Conservation (phyloP, 208 protist genomes). For the Wallacemonas sp. region DNA sequence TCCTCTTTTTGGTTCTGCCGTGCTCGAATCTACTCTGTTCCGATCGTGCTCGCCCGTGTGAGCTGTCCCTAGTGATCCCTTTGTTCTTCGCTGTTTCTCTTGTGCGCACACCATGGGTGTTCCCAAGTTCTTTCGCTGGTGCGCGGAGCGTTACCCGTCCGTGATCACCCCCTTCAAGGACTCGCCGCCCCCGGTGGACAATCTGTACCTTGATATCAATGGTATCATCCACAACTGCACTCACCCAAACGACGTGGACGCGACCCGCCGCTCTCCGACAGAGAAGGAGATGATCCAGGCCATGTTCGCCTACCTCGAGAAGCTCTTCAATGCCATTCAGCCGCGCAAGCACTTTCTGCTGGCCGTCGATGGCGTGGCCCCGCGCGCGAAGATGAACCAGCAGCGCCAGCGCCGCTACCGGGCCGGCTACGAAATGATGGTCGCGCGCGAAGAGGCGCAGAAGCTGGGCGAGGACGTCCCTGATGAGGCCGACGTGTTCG, state of each 20-base stretch:
- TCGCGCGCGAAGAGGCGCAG: slow-evolving; percentile 75
- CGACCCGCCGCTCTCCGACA: slow-evolving; percentile 73
- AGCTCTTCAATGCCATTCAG: slow-evolving; percentile 95
- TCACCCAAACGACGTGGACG: slow-evolving; percentile 94
- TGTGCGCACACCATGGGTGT: slow-evolving; percentile 80
- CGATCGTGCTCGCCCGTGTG: slow-evolving; percentile 4
- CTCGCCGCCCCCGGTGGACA: slow-evolving; percentile 95
- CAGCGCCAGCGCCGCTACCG: slow-evolving; percentile 97
- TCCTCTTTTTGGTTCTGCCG: slow-evolving; percentile 18
- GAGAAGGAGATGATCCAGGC: slow-evolving; percentile 96
- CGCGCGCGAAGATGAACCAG: slow-evolving; percentile 99
- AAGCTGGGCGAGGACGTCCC: slow-evolving; percentile 68
- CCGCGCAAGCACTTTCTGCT: slow-evolving; percentile 97
- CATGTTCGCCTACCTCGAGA: slow-evolving; percentile 98
- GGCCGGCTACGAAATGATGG: slow-evolving; percentile 86
- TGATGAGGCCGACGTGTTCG: slow-evolving; percentile 92
- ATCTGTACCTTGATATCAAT: slow-evolving; percentile 99
- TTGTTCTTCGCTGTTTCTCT: slow-evolving; percentile 12
- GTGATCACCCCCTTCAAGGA: slow-evolving; percentile 93
- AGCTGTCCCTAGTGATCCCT: not conserved
- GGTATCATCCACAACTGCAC: slow-evolving; percentile 99
- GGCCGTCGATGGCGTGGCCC: slow-evolving; percentile 98
- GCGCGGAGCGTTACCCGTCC: slow-evolving; percentile 95
- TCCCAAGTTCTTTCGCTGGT: slow-evolving; percentile 98
- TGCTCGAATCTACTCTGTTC: slow-evolving; percentile 20